Percentiles rank a stretch among this genome's conserved stretches.
These are phyloP conservation scores for Ganoderma sinense DNA, from an alignment of 1,284 basidiomycete genomes.

Conservation along the genomic window DNA sequence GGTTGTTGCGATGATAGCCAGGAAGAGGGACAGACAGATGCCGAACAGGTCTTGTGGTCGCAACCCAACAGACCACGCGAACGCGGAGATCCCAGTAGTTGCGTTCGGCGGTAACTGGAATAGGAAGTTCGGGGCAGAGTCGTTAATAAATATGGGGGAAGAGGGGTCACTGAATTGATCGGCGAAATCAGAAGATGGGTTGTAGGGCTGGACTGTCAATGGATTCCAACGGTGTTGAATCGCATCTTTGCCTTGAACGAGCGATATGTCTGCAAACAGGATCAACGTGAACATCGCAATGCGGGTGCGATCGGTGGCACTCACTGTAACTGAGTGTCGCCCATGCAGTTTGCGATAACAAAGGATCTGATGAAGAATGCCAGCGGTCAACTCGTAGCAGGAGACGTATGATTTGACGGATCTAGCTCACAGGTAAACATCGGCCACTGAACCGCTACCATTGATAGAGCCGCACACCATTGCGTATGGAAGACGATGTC, in stretches of 20 bases:
- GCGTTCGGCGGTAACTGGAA: slow-evolving; percentile 73
- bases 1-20: slow-evolving; percentile 79
- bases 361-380: slow-evolving; percentile 68
- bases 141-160: slow-evolving; percentile 84
- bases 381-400: slow-evolving; percentile 6
- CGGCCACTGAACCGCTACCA: slow-evolving; percentile 96
- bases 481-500: slow-evolving; percentile 95
- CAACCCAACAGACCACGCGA: slow-evolving; percentile 83
- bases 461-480: slow-evolving; percentile 86
- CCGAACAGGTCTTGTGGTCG: slow-evolving; percentile 86
- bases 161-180: slow-evolving; percentile 73
- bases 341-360: slow-evolving; percentile 89
- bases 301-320: slow-evolving; percentile 39
- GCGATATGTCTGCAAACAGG: slow-evolving; percentile 70
- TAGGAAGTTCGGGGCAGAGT: slow-evolving; percentile 70
- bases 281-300: slow-evolving; percentile 8
- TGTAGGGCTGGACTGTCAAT: slow-evolving; percentile 63
- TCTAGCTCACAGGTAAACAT: slow-evolving; percentile 81
- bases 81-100: slow-evolving; percentile 76
- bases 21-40: slow-evolving; percentile 84
- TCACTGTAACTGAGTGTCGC: slow-evolving; percentile 86
- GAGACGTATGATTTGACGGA: not conserved
- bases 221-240: slow-evolving; percentile 69
- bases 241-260: slow-evolving; percentile 58
- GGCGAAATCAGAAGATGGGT: slow-evolving; percentile 71